Base-by-base conservation (phyloP, 225 moss, liverwort and hornwort genomes). In the Asterella californica region DNA sequence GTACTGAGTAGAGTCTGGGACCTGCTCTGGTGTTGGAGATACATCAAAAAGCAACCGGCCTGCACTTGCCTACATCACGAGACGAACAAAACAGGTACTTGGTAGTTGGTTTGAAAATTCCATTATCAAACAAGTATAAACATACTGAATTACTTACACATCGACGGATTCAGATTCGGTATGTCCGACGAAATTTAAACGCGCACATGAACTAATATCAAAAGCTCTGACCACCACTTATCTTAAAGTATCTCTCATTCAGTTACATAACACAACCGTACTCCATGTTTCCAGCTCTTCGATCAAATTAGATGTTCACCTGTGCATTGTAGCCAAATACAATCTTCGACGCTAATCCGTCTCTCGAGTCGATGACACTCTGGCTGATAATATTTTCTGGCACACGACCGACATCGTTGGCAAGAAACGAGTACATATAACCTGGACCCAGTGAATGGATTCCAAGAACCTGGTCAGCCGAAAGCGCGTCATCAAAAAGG, bases 311-410 rank as follows among this genome's bases (percentile, higher is more conserved):
- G 2, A 24, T 78, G 19, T 55, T 77, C 81, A 93, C 93, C 86
- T 93, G 91, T 27, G 93, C 93, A 83, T 93, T 93, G 79, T 91
- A 93, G 62, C 91, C 93, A 84, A 93, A 91, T 24, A 93, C 81
- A 84, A 93, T 91, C 80, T 88, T 90, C 75, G 90, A 91, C 52
- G 90, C 91, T 72, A 93, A 80, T 9, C 90, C 91, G 25, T 93
- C 93, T 66, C 90, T 91, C n/a, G 91, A 88, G 71, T 90, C 90
- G 34, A 91, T 90, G 12, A 93, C 88, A 88, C 78, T 86, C 62
- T 93, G 90, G 72, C 89, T 91, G 66, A 87, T 84, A 52, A 89
- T 80, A 45, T 91, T 93, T 78, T 93, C 93, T 19, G 93, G 91
- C 57, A 91, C 93, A 79, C 88, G 91, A 37, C 91, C 91, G 84